These are phyloP conservation scores for Jasminum sambac DNA, from an alignment of 257 asterid genomes.

Conservation along the genomic window DNA sequence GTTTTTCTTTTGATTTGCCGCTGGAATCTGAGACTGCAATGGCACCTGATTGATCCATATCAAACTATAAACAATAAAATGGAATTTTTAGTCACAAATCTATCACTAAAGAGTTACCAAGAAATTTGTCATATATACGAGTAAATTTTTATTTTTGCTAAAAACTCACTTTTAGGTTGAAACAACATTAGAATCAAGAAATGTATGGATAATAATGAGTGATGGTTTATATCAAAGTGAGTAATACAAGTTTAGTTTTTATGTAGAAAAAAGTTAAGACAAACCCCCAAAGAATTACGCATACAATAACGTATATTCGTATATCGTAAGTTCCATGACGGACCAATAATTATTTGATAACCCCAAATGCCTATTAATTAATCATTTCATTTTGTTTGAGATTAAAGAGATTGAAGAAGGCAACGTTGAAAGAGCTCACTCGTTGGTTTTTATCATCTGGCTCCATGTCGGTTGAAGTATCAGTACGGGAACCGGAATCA, in stretches of 20 bases:
- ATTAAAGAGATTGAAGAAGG: background rate
- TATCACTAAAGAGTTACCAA: conserved; percentile 13
- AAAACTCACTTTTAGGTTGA: too few species aligned
- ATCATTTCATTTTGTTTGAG: background rate
- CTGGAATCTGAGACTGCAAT: conserved; percentile 47
- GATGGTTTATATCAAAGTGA: too few species aligned
- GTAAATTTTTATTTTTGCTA: too few species aligned
- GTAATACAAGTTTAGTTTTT: too few species aligned
- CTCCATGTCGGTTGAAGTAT: conserved; percentile 44
- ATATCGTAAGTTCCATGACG: background rate
- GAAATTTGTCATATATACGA: too few species aligned
- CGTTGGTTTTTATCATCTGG: conserved; percentile 33
- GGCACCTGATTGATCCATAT: conserved; percentile 56
- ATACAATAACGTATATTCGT: background rate
- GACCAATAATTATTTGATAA: background rate
- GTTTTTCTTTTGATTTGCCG: conserved; percentile 36
- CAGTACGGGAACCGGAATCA: conserved; percentile 39
- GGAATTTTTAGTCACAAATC: conserved; percentile 29
- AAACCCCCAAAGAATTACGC: background rate
- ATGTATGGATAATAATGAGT: too few species aligned
- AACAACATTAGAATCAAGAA: too few species aligned
- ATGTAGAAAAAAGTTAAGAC: too few species aligned
- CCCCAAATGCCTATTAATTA: background rate
- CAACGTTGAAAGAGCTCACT: conserved; percentile 22
- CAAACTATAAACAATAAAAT: conserved; percentile 51